Conservation (phyloP, 768 basidiomycete genomes). For the Lentinula detonsa region DNA sequence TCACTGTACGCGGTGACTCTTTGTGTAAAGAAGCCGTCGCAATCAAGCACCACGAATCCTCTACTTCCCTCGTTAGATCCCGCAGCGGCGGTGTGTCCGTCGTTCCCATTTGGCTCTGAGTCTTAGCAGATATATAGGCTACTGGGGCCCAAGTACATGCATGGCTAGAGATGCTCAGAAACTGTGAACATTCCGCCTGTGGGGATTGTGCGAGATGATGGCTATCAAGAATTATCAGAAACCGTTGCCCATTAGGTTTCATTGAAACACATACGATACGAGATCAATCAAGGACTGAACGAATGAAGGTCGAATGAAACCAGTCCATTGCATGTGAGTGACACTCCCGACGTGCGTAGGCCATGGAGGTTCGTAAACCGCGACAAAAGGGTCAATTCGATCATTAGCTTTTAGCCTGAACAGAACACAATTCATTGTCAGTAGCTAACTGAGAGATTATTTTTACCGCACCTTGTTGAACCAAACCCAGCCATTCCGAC, state of each 20-base stretch:
- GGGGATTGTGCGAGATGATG: background rate
- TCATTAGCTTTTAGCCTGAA: conserved; percentile 55
- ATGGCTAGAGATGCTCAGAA: conserved; percentile 41
- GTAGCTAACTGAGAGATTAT: background rate
- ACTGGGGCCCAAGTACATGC: conserved; percentile 41
- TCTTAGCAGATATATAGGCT: conserved; percentile 36
- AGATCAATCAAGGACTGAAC: conserved; percentile 45
- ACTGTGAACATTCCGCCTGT: conserved; percentile 14
- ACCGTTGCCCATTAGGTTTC: background rate
- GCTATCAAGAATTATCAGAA: background rate
- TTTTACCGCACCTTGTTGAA: conserved; percentile 46
- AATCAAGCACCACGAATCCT: conserved; percentile 47
- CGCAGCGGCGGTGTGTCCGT: conserved; percentile 23
- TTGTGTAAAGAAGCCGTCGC: conserved; percentile 17
- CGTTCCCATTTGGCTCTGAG: conserved; percentile 8
- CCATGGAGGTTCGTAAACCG: conserved; percentile 53
- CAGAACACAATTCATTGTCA: background rate
- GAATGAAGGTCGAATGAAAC: conserved; percentile 48
- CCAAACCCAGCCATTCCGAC: conserved; percentile 63
- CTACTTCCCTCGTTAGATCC: conserved; percentile 41
- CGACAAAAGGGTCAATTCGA: conserved; percentile 62
- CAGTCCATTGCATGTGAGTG: conserved; percentile 55
- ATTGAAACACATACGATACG: conserved; percentile 24
- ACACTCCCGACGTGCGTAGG: conserved; percentile 38
- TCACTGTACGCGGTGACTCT: background rate